Percentiles rank a stretch among this genome's conserved stretches.
Conservation (phyloP, 306 rosid genomes). For the Ammopiptanthus mongolicus region DNA sequence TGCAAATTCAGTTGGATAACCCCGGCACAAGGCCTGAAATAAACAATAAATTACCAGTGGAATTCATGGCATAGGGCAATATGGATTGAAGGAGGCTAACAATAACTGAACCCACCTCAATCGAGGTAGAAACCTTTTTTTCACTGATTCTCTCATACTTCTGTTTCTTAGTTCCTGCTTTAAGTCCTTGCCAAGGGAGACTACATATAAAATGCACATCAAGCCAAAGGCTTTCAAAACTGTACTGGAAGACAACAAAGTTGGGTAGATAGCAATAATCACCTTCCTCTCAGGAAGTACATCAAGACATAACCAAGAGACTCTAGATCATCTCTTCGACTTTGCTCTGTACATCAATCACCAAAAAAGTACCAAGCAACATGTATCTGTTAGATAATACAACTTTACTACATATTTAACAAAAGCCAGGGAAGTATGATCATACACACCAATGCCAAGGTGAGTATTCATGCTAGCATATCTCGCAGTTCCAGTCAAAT, state of each 20-base stretch:
- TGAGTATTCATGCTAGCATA: constrained; percentile 93
- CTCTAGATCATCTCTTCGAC: constrained; percentile 89
- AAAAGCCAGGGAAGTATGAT: not conserved
- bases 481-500: constrained; percentile 91
- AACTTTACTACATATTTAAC: not conserved
- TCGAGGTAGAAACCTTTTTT: constrained; percentile 76
- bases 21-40: constrained; percentile 77
- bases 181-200: constrained; percentile 93
- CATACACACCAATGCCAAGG: constrained; percentile 67
- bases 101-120: constrained; percentile 48
- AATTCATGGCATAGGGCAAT: not conserved
- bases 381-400: constrained; percentile 1
- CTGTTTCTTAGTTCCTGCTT: constrained; percentile 86
- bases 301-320: constrained; percentile 87
- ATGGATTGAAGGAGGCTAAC: not conserved
- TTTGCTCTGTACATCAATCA: constrained; percentile 54
- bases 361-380: constrained; percentile 15
- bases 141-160: constrained; percentile 85
- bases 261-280: constrained; percentile 22
- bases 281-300: constrained; percentile 93
- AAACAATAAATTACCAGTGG: constrained; percentile 15
- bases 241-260: constrained; percentile 12
- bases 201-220: constrained; percentile 35
- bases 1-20: constrained; percentile 84
- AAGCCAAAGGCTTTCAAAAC: constrained; percentile 7